These are phyloP conservation scores for Penicillium sp. DNA, from an alignment of 2,329 filamentous ascomycete species.

Conservation along the genomic window DNA sequence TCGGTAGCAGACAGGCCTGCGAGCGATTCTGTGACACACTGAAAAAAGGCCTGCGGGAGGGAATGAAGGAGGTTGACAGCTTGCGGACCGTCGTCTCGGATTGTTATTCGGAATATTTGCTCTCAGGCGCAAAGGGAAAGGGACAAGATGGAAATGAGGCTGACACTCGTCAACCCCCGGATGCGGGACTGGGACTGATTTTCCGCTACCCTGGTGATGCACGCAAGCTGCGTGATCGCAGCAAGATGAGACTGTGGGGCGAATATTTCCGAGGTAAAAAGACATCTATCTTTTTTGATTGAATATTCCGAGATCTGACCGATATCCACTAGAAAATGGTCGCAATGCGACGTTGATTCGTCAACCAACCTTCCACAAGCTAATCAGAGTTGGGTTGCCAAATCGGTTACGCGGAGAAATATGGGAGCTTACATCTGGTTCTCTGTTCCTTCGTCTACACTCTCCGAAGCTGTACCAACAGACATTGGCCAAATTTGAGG, in stretches of 20 bases:
- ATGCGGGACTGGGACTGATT: slow-evolving; percentile 87
- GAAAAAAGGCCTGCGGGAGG: slow-evolving; percentile 83
- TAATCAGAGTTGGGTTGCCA: slow-evolving; percentile 91
- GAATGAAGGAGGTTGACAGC: slow-evolving; percentile 82
- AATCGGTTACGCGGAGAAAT: slow-evolving; percentile 91
- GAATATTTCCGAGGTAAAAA: slow-evolving; percentile 73
- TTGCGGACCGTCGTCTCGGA: slow-evolving; percentile 76
- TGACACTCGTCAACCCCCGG: slow-evolving; percentile 62
- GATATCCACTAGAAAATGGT: slow-evolving; percentile 68
- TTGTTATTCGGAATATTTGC: slow-evolving; percentile 87
- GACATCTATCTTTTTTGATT: not conserved
- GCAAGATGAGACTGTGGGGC: slow-evolving; percentile 96
- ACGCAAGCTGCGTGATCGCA: slow-evolving; percentile 87
- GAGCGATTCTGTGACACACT: slow-evolving; percentile 95
- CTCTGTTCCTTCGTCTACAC: slow-evolving; percentile 82
- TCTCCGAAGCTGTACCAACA: slow-evolving; percentile 81
- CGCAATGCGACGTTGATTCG: slow-evolving; percentile 88
- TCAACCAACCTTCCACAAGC: slow-evolving; percentile 95
- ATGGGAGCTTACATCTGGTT: slow-evolving; percentile 93
- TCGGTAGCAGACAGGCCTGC: slow-evolving; percentile 82
- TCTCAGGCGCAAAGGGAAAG: slow-evolving; percentile 47
- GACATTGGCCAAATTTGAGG: slow-evolving; percentile 78
- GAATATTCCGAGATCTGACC: slow-evolving; percentile 2
- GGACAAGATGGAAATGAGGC: slow-evolving; percentile 55
- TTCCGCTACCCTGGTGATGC: slow-evolving; percentile 95